Conservation (phyloP, 257 asterid genomes). For the Scutellaria barbata region DNA sequence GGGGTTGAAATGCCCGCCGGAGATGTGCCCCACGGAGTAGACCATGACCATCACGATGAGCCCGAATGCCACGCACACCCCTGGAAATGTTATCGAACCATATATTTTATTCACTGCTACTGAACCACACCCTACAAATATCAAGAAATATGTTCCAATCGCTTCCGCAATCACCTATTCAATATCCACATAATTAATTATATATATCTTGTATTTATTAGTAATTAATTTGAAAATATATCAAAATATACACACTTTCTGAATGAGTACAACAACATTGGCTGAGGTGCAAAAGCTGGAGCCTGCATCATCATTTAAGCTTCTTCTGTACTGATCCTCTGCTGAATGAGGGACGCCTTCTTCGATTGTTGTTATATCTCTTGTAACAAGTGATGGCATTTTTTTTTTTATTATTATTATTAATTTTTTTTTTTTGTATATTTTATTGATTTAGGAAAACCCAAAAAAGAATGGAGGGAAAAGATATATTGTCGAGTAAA, state of each 20-base stretch:
- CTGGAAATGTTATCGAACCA: slow-evolving; percentile 63
- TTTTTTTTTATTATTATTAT: too few species aligned
- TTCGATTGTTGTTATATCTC: slow-evolving; percentile 47
- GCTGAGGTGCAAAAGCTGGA: slow-evolving; percentile 47
- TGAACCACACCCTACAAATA: slow-evolving; percentile 68
- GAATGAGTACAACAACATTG: slow-evolving; percentile 49
- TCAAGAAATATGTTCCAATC: slow-evolving; percentile 65
- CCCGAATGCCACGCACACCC: slow-evolving; percentile 61
- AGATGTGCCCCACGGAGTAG: slow-evolving; percentile 70
- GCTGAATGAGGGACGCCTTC: slow-evolving; percentile 42
- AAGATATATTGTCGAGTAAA: slow-evolving; percentile 33
- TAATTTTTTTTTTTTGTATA: too few species aligned
- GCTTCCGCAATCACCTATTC: slow-evolving; percentile 62
- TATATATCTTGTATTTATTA: too few species aligned
- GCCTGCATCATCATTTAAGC: slow-evolving; percentile 28
- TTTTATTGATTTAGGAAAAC: slow-evolving; percentile 10
- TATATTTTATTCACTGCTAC: slow-evolving; percentile 61
- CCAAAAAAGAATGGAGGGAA: background rate
- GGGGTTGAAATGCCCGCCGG: slow-evolving; percentile 77
- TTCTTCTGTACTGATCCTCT: slow-evolving; percentile 27
- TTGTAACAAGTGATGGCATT: slow-evolving; percentile 42
- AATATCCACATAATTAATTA: too few species aligned
- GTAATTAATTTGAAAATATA: too few species aligned
- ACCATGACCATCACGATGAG: slow-evolving; percentile 65
- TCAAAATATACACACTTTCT: slow-evolving; percentile 40